A percentile compares a stretch with the other conserved stretches of the same genome.
phyloP scores from a whole-genome alignment of 1,284 basidiomycete species.

The Trichosporon ovoides region DNA sequence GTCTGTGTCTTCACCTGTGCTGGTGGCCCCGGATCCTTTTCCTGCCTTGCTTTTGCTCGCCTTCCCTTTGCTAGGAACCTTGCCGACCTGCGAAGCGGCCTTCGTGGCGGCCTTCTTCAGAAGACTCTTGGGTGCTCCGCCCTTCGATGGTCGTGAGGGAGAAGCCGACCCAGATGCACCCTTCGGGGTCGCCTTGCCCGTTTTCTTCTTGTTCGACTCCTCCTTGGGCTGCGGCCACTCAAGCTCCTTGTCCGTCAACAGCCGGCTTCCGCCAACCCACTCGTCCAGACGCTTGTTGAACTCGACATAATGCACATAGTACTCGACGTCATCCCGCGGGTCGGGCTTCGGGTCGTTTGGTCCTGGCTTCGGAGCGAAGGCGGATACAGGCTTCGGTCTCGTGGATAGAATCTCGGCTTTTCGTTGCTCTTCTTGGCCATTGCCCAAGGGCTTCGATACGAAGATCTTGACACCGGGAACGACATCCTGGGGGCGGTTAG shows the following conservation, averaged over 20 bases:
- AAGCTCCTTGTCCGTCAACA: slow-evolving; percentile 78
- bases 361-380: slow-evolving; percentile 58
- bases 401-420: slow-evolving; percentile 93
- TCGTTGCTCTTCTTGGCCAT: slow-evolving; percentile 73
- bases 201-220: slow-evolving; percentile 46
- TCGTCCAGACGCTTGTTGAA: slow-evolving; percentile 99
- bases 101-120: slow-evolving; percentile 72
- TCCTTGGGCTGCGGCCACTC: slow-evolving; percentile 69
- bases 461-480: slow-evolving; percentile 89
- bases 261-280: slow-evolving; percentile 86
- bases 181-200: slow-evolving; percentile 43
- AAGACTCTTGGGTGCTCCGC: slow-evolving; percentile 50
- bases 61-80: slow-evolving; percentile 47
- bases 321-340: slow-evolving; percentile 70
- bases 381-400: slow-evolving; percentile 61
- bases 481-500: slow-evolving; percentile 61
- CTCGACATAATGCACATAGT: slow-evolving; percentile 94
- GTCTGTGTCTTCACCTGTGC: slow-evolving; percentile 23
- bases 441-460: slow-evolving; percentile 69
- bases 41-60: slow-evolving; percentile 23
- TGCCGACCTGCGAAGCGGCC: slow-evolving; percentile 50
- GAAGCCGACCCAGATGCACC: slow-evolving; percentile 21
- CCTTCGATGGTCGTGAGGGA: slow-evolving; percentile 23
- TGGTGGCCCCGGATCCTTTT: neutral
- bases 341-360: slow-evolving; percentile 50